Conservation (phyloP, 2,329 filamentous ascomycete genomes). For the Neodidymelliopsis sp. region DNA sequence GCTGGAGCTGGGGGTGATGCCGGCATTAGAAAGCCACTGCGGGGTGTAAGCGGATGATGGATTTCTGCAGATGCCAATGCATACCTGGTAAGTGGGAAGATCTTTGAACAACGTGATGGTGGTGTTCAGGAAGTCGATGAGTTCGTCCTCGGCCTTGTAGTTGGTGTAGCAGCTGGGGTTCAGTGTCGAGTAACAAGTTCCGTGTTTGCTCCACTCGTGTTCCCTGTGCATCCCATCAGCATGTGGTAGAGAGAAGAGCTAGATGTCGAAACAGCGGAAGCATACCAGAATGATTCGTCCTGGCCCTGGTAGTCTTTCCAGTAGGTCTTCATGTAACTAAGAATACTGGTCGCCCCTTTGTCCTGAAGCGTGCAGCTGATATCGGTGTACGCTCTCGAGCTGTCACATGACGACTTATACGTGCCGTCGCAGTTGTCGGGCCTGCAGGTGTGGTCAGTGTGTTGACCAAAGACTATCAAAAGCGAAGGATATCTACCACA, state of each 20-base stretch:
- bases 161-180: conserved; percentile 5
- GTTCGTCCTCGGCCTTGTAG: conserved; percentile 6
- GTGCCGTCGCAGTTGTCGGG: conserved; percentile 8
- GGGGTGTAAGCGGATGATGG: neutral
- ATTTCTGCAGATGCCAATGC: neutral
- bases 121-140: conserved; percentile 7
- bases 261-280: neutral
- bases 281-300: conserved; percentile 7
- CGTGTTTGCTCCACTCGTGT: conserved; percentile 11
- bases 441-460: neutral
- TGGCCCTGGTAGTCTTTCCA: conserved; percentile 10
- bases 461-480: too few relatives aligned
- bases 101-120: conserved; percentile 9
- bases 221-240: neutral
- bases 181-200: conserved; percentile 8
- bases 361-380: conserved; percentile 6
- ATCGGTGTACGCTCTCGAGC: conserved; percentile 3
- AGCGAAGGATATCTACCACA: neutral
- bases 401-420: conserved; percentile 6
- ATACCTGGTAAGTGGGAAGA: conserved; percentile 3
- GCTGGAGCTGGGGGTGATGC: conserved; percentile 8
- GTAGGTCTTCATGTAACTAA: conserved; percentile 5
- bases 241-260: too few relatives aligned
- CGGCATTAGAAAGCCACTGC: conserved; percentile 6
- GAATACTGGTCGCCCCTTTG: neutral